Evolutionary conservation across 2,329 filamentous ascomycete species (phyloP).

Genomic region (Pseudogymnoascus destructans): DNA sequence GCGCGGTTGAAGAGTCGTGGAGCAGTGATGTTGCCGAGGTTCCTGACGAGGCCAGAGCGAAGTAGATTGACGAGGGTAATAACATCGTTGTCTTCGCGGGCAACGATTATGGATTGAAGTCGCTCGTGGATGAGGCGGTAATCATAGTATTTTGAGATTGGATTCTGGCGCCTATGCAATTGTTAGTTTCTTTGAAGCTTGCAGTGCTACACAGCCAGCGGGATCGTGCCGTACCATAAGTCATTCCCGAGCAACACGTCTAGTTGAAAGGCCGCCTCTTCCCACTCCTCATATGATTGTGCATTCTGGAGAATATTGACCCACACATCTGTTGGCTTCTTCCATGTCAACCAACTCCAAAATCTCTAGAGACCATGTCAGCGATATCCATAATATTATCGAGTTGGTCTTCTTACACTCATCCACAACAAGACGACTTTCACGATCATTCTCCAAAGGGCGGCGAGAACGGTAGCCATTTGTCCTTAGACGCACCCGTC

Average conservation of each 20-base stretch:
- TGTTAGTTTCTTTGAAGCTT: background rate
- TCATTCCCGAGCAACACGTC: conserved; percentile 72
- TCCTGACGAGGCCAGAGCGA: conserved; percentile 66
- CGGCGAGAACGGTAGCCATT: conserved; percentile 24
- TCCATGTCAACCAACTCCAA: conserved; percentile 51
- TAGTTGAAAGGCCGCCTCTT: conserved; percentile 68
- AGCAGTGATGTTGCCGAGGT: conserved; percentile 81
- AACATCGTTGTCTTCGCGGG: conserved; percentile 58
- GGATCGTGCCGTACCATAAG: conserved; percentile 47
- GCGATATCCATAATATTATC: background rate
- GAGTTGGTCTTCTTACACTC: conserved; percentile 32
- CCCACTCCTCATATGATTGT: conserved; percentile 70
- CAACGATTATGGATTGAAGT: conserved; percentile 54
- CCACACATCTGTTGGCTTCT: conserved; percentile 51
- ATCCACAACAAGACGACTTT: conserved; percentile 53
- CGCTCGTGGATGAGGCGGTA: conserved; percentile 72
- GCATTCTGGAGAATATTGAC: conserved; percentile 53
- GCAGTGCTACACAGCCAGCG: background rate
- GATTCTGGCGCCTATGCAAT: conserved; percentile 58
- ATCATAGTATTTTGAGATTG: conserved; percentile 71
- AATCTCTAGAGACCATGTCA: conserved; percentile 41
- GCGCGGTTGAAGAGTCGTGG: conserved; percentile 71
- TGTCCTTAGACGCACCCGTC: background rate
- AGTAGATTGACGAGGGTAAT: conserved; percentile 65
- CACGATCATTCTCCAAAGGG: conserved; percentile 44